phyloP scores from a whole-genome alignment of 2,329 filamentous ascomycete genomes.

The Xylariales sp. region DNA sequence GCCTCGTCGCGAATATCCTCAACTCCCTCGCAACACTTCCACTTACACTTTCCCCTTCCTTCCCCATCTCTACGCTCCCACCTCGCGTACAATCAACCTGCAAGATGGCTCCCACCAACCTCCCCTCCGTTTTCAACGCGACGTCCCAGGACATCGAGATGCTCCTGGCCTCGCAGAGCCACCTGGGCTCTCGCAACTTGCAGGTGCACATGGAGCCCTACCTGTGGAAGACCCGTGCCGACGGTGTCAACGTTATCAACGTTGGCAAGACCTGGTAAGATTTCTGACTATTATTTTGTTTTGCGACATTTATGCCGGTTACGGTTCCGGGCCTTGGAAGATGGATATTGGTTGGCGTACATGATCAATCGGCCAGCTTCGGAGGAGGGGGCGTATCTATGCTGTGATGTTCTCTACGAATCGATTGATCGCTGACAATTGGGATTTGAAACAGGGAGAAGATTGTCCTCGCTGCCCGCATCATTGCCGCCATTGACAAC shows the following conservation, averaged over 20 bases:
- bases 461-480: constrained; percentile 96
- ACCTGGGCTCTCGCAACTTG: constrained; percentile 98
- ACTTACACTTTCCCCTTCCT: constrained; percentile 2
- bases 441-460: constrained; percentile 73
- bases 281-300: constrained; percentile 6
- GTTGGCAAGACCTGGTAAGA: constrained; percentile 99
- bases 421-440: constrained; percentile 14
- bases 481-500: constrained; percentile 99
- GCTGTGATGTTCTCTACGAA: neutral
- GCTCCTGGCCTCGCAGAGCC: constrained; percentile 94
- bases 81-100: constrained; percentile 29
- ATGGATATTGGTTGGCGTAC: too few relatives aligned
- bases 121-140: constrained; percentile 93
- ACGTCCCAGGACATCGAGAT: constrained; percentile 99
- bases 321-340: too few relatives aligned
- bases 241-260: constrained; percentile 99
- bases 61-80: neutral
- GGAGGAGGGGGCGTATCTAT: too few relatives aligned
- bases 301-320: too few relatives aligned
- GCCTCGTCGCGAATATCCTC: too few relatives aligned
- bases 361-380: too few relatives aligned
- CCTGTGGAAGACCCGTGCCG: constrained; percentile 98
- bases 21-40: too few relatives aligned
- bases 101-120: constrained; percentile 94
- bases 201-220: constrained; percentile 99